These are phyloP conservation scores for Coleophoma eucalyptorum DNA, from an alignment of 2,329 filamentous ascomycete genomes.

Conservation along the genomic window DNA sequence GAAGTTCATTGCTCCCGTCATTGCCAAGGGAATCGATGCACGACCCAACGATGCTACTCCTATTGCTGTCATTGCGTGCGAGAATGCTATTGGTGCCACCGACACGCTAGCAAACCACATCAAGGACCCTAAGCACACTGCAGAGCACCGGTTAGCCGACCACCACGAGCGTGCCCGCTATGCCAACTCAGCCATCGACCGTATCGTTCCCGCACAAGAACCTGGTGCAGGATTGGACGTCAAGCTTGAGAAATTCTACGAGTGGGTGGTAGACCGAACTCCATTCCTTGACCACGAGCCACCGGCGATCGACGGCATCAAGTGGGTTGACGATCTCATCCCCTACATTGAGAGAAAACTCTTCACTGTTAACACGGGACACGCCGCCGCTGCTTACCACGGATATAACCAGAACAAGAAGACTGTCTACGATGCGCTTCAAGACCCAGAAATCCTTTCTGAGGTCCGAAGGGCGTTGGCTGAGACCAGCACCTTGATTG, in stretches of 20 bases:
- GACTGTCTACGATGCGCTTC: constrained; percentile 85
- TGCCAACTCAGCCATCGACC: constrained; percentile 97
- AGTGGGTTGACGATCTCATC: constrained; percentile 87
- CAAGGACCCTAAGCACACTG: constrained; percentile 69
- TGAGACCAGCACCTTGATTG: constrained; percentile 85
- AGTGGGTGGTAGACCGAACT: constrained; percentile 92
- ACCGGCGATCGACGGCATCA: constrained; percentile 80
- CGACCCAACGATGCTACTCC: constrained; percentile 63
- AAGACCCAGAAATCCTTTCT: constrained; percentile 73
- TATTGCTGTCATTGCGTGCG: constrained; percentile 90
- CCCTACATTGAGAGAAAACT: constrained; percentile 99
- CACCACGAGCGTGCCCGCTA: constrained; percentile 77
- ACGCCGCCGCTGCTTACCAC: constrained; percentile 94
- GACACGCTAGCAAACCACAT: constrained; percentile 82
- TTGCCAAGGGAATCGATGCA: constrained; percentile 87
- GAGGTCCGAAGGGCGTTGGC: constrained; percentile 76
- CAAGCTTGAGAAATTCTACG: constrained; percentile 96
- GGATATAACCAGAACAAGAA: constrained; percentile 82
- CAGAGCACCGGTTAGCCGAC: constrained; percentile 59
- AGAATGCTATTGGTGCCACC: constrained; percentile 95
- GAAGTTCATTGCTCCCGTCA: constrained; percentile 92
- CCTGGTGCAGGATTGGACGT: constrained; percentile 79
- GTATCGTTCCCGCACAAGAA: constrained; percentile 92
- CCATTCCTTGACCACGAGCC: constrained; percentile 71
- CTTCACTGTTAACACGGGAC: constrained; percentile 97